Conservation (phyloP, 495 filamentous ascomycete genomes). For the Bacidia gigantensis region DNA sequence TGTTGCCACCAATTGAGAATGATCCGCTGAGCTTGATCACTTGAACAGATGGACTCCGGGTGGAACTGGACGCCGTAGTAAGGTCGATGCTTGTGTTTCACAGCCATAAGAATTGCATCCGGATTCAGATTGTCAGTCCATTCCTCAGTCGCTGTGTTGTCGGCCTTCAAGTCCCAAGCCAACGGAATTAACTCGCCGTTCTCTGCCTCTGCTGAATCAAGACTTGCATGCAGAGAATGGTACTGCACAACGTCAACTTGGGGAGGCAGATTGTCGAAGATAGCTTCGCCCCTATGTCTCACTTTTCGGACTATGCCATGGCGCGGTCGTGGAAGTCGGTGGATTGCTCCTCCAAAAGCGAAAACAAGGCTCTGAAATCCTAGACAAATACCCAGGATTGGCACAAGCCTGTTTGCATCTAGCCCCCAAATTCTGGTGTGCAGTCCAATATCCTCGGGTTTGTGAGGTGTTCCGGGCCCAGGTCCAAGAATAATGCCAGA, state of each 20-base stretch:
- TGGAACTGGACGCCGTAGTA: slow-evolving; percentile 93
- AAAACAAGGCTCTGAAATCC: slow-evolving; percentile 77
- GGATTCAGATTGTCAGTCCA: background rate
- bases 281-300: slow-evolving; percentile 32
- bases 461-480: slow-evolving; percentile 56
- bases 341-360: slow-evolving; percentile 49
- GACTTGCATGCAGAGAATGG: slow-evolving; percentile 66
- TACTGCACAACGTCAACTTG: slow-evolving; percentile 64
- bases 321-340: slow-evolving; percentile 48
- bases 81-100: slow-evolving; percentile 53
- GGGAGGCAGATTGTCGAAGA: slow-evolving; percentile 41
- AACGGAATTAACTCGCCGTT: slow-evolving; percentile 39
- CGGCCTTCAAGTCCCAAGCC: slow-evolving; percentile 42
- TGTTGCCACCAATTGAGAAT: slow-evolving; percentile 64
- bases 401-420: slow-evolving; percentile 40
- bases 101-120: slow-evolving; percentile 56
- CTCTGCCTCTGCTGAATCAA: slow-evolving; percentile 20
- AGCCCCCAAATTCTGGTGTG: slow-evolving; percentile 68
- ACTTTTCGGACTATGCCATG: slow-evolving; percentile 69
- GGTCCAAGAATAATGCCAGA: slow-evolving; percentile 71
- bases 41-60: slow-evolving; percentile 85
- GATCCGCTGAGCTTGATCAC: slow-evolving; percentile 47
- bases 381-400: slow-evolving; percentile 79
- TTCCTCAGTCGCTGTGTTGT: background rate
- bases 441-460: slow-evolving; percentile 62